These are phyloP conservation scores for Tremella yokohamensis DNA, from an alignment of 768 basidiomycete species.

Conservation along the genomic window DNA sequence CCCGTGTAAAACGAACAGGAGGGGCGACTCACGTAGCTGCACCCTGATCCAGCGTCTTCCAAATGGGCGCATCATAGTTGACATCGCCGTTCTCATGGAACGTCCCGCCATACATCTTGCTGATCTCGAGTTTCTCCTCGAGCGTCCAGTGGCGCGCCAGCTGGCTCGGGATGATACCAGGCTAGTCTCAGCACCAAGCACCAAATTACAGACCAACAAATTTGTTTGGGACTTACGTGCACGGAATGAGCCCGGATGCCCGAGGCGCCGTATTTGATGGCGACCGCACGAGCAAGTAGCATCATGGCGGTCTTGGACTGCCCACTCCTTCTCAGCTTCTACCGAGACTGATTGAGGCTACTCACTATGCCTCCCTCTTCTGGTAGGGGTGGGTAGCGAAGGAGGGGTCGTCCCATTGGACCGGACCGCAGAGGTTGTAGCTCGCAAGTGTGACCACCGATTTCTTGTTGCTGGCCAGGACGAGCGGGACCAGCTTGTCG, in stretches of 20 bases:
- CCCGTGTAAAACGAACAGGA: not conserved
- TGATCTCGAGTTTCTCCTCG: slow-evolving; percentile 3
- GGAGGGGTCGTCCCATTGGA: not conserved
- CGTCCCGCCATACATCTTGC: slow-evolving; percentile 8
- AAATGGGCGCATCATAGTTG: not conserved
- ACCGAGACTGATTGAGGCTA: too few relatives aligned
- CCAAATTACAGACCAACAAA: too few relatives aligned
- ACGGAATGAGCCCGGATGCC: slow-evolving; percentile 4
- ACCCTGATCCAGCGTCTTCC: slow-evolving; percentile 9
- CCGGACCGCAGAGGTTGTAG: not conserved
- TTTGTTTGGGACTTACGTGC: not conserved
- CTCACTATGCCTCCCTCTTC: too few relatives aligned
- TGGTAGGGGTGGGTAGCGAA: too few relatives aligned
- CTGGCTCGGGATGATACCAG: not conserved
- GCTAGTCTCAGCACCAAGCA: not conserved
- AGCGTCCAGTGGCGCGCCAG: slow-evolving; percentile 8
- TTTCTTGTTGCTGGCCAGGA: slow-evolving; percentile 7
- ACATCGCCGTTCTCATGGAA: slow-evolving; percentile 1
- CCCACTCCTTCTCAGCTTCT: not conserved
- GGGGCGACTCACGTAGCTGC: slow-evolving; percentile 1
- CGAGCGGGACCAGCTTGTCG: not conserved
- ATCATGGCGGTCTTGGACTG: slow-evolving; percentile 7
- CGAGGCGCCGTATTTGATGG: not conserved
- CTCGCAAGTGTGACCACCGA: not conserved
- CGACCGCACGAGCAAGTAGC: slow-evolving; percentile 3